phyloP scores from a whole-genome alignment of 1,284 basidiomycete species.

The Entoloma clypeatum region DNA sequence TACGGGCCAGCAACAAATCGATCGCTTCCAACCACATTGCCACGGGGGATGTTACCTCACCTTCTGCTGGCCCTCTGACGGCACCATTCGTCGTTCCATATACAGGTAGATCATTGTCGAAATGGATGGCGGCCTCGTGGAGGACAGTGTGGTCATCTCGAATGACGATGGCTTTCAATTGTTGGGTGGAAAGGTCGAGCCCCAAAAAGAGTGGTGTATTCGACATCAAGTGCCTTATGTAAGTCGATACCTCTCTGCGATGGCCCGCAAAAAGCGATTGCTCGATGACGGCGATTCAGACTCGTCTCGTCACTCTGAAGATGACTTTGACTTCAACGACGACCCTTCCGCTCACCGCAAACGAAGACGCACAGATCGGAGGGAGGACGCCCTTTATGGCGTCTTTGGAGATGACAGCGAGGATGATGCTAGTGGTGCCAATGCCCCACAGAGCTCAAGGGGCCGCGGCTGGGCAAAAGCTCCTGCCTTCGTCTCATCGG shows the following conservation, averaged over 20 bases:
- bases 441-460: slow-evolving; percentile 24
- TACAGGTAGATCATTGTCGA: slow-evolving; percentile 75
- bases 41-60: slow-evolving; percentile 79
- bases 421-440: slow-evolving; percentile 20
- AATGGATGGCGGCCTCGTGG: slow-evolving; percentile 74
- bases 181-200: slow-evolving; percentile 85
- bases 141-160: slow-evolving; percentile 57
- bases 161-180: slow-evolving; percentile 76
- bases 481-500: slow-evolving; percentile 68
- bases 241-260: slow-evolving; percentile 35
- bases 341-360: slow-evolving; percentile 70
- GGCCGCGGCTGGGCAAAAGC: slow-evolving; percentile 72
- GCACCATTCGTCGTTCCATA: slow-evolving; percentile 76
- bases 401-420: slow-evolving; percentile 65
- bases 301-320: slow-evolving; percentile 56
- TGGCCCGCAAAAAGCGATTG: slow-evolving; percentile 80
- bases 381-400: slow-evolving; percentile 80
- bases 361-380: slow-evolving; percentile 59
- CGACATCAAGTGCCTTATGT: too few relatives aligned
- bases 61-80: slow-evolving; percentile 57
- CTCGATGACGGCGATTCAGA: slow-evolving; percentile 78
- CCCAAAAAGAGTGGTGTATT: slow-evolving; percentile 80
- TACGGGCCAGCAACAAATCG: slow-evolving; percentile 71
- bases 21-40: slow-evolving; percentile 83
- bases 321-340: slow-evolving; percentile 44